Evolutionary conservation across 169 alveolate genomes (phyloP), one percentile per base, ranked within the genome.

Genomic region (Amoebophrya sp.): DNA sequence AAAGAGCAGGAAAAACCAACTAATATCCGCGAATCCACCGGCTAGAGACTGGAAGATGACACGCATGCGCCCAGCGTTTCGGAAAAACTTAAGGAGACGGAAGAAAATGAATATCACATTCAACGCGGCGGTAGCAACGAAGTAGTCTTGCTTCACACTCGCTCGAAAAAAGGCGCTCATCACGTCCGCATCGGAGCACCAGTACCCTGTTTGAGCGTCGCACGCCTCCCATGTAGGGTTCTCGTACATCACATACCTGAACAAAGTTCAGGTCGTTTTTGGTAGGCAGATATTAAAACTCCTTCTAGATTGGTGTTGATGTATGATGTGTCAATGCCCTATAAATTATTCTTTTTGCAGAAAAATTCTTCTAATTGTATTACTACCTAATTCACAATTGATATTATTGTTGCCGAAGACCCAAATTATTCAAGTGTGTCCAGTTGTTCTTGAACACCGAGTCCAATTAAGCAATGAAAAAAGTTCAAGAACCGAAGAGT

Each of bases 181-280:
- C 83, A 65, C 83, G 33, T 65, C 83, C 33, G 36, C 83, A 36
- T 65, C 83, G 83, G 38, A 26, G 83, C 83, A 65, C 83, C 83
- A 65, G 38, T 36, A 65, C 83, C 83, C 83, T 6, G 33, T 26
- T 26, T 65, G 83, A 36, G n/a, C n/a, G 83, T 65, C 83, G 83
- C 83, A 65, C 33, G 10, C 36, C 83, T 65, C 83, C 83, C 83
- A 65, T 6, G 83, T 65, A 36, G 83, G 83, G 83, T 65, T 65
- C 26, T 65, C 83, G 83, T 65, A 65, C 83, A 26, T 29, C 36
- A 65, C 83, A 36, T 12, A 65, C 83, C n/a, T n/a, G n/a, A n/a
- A n/a, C n/a, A n/a, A n/a, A n/a, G n/a, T n/a, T n/a, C n/a, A n/a
- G n/a, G n/a, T n/a, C n/a, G n/a, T n/a, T n/a, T n/a, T n/a, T n/a